These are phyloP conservation scores for Staphylotrichum longicolle DNA, from an alignment of 495 filamentous ascomycete species.

Conservation along the genomic window DNA sequence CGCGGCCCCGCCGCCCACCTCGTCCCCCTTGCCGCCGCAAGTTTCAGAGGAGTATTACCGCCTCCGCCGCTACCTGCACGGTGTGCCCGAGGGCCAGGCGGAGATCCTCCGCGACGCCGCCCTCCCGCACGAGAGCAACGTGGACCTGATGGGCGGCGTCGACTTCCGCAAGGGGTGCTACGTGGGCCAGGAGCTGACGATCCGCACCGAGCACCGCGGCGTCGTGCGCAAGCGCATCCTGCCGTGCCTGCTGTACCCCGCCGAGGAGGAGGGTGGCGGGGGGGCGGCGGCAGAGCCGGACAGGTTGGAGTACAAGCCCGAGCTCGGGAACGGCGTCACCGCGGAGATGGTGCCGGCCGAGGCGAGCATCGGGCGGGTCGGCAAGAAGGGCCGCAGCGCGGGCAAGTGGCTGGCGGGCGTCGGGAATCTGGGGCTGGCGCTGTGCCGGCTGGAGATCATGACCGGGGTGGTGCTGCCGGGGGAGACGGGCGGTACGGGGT, in stretches of 20 bases:
- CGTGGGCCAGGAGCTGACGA: constrained; percentile 93
- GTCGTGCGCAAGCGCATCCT: constrained; percentile 90
- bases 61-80: constrained; percentile 69
- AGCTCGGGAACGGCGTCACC: constrained; percentile 19
- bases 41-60: constrained; percentile 46
- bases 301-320: constrained; percentile 46
- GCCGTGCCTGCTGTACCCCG: constrained; percentile 70
- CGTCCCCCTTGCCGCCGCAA: no score
- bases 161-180: constrained; percentile 97
- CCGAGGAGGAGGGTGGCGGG: constrained; percentile 7
- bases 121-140: constrained; percentile 77
- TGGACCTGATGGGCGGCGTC: constrained; percentile 77
- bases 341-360: constrained; percentile 35
- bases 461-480: constrained; percentile 66
- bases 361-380: constrained; percentile 41
- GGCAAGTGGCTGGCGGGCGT: constrained; percentile 75
- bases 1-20: background rate
- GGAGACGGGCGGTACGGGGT: constrained; percentile 54
- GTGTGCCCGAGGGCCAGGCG: constrained; percentile 77
- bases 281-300: constrained; percentile 37
- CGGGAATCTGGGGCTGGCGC: constrained; percentile 82
- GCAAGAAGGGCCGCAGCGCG: constrained; percentile 60
- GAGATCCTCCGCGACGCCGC: constrained; percentile 70
- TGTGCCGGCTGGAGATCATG: constrained; percentile 89
- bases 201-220: constrained; percentile 88